Conservation (phyloP, 140 eudicot species). For the Oenanthe javanica region DNA sequence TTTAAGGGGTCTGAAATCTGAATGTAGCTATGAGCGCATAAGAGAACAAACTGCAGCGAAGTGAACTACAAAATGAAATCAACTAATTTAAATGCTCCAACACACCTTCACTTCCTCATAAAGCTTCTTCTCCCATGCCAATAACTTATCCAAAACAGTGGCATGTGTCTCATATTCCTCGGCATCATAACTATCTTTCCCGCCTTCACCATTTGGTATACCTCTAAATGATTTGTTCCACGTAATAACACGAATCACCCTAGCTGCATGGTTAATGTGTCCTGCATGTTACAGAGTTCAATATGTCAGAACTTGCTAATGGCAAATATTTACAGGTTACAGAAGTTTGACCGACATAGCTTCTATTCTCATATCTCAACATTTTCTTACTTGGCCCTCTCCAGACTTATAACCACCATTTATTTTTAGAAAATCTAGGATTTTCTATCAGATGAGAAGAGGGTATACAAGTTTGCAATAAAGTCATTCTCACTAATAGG, state of each 20-base stretch:
- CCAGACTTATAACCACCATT: neutral
- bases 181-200: conserved; percentile 54
- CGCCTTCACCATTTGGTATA: conserved; percentile 52
- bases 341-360: neutral
- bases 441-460: neutral
- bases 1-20: neutral
- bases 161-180: conserved; percentile 92
- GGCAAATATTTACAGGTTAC: neutral
- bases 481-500: neutral
- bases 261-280: conserved; percentile 91
- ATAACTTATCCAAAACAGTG: conserved; percentile 83
- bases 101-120: conserved; percentile 97
- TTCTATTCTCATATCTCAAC: neutral
- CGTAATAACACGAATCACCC: conserved; percentile 98
- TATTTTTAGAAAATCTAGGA: neutral
- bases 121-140: conserved; percentile 98
- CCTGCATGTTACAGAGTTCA: conserved; percentile 35
- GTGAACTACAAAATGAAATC: neutral
- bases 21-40: neutral
- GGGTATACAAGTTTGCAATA: neutral
- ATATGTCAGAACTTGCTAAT: neutral
- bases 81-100: neutral
- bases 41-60: neutral
- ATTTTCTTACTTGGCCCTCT: neutral
- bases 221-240: conserved; percentile 91